Evolutionary conservation across 2,329 filamentous ascomycete genomes (phyloP).

Genomic region (Parastagonospora nodorum): DNA sequence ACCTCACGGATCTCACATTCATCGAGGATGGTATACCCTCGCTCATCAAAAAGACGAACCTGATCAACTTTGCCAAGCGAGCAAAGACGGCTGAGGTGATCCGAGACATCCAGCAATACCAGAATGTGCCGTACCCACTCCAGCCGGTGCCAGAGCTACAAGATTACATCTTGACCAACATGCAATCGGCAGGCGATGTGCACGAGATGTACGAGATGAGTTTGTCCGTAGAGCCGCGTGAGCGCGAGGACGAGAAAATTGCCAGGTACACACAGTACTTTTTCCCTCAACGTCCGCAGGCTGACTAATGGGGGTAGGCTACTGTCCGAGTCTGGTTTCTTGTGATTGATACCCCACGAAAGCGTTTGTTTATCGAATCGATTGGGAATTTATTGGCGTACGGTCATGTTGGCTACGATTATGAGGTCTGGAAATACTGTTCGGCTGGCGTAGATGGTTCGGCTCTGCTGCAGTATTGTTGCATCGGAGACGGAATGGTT

Average conservation of each 20-base stretch:
- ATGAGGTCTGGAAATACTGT: not conserved
- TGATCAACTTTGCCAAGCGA: constrained; percentile 98
- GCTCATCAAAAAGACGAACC: constrained; percentile 90
- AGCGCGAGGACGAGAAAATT: constrained; percentile 99
- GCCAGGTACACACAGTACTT: constrained; percentile 70
- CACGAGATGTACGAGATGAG: constrained; percentile 99
- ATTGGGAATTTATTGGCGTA: constrained; percentile 7
- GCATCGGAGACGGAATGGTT: not conserved
- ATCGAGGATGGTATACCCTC: constrained; percentile 98
- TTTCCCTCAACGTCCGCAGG: constrained; percentile 4
- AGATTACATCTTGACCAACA: constrained; percentile 95
- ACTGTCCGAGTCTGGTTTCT: constrained; percentile 61
- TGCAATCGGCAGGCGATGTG: constrained; percentile 93
- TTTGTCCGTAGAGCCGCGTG: constrained; percentile 87
- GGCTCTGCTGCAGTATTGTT: not conserved
- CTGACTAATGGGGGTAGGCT: constrained; percentile 46
- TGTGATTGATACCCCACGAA: constrained; percentile 52
- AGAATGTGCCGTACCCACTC: constrained; percentile 94
- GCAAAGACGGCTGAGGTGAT: constrained; percentile 98
- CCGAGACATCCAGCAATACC: constrained; percentile 97
- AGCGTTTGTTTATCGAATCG: constrained; percentile 21
- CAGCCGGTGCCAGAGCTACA: constrained; percentile 90
- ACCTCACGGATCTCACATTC: constrained; percentile 95
- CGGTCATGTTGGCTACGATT: constrained; percentile 8
- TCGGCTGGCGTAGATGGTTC: not conserved